Evolutionary conservation across 2,329 filamentous ascomycete species (phyloP).

Genomic region (Stromatinia cepivora): DNA sequence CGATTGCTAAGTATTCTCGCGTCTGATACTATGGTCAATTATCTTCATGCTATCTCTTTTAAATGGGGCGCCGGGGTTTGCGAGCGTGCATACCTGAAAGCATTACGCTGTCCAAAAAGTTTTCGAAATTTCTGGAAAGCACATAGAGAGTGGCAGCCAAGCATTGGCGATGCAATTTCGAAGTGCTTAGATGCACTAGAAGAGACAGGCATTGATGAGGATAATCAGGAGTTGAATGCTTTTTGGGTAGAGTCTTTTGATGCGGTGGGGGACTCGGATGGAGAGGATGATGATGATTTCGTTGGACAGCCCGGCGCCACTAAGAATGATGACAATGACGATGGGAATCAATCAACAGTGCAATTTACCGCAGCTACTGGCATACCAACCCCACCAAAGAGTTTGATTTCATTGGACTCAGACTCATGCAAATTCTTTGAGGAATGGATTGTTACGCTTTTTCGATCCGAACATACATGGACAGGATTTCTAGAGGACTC

Average conservation of each 20-base stretch:
- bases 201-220: slow-evolving; percentile 24
- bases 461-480: slow-evolving; percentile 20
- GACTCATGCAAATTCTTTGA: slow-evolving; percentile 2
- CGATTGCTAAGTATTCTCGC: slow-evolving; percentile 23
- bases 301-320: background rate
- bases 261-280: slow-evolving; percentile 24
- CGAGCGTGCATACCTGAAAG: slow-evolving; percentile 16
- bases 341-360: background rate
- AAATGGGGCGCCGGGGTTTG: background rate
- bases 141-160: slow-evolving; percentile 15
- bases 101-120: slow-evolving; percentile 18
- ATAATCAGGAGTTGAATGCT: slow-evolving; percentile 26
- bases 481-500: slow-evolving; percentile 26
- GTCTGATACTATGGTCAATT: slow-evolving; percentile 27
- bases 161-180: slow-evolving; percentile 26
- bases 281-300: slow-evolving; percentile 17
- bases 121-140: slow-evolving; percentile 26
- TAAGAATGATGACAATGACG: background rate
- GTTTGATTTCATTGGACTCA: background rate
- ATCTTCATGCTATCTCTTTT: slow-evolving; percentile 11
- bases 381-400: background rate
- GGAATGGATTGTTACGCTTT: slow-evolving; percentile 16
- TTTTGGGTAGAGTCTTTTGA: slow-evolving; percentile 28
- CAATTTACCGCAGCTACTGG: background rate
- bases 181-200: slow-evolving; percentile 25